phyloP scores from a whole-genome alignment of 2,329 filamentous ascomycete species.

The Ceratocystis destructans region DNA sequence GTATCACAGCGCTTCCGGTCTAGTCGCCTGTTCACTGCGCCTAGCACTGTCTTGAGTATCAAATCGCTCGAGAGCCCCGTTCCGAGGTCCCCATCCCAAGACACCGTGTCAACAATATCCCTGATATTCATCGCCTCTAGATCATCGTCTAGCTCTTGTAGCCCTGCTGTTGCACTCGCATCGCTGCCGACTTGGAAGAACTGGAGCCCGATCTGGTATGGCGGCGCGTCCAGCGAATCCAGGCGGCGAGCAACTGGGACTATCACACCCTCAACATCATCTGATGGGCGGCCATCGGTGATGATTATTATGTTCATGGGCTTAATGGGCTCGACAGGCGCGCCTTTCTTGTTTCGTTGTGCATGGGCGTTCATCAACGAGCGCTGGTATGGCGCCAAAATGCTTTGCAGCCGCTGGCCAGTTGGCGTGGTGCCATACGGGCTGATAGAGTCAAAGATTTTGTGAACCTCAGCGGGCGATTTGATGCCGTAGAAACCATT shows the following conservation, averaged over 20 bases:
- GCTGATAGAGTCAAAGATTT: constrained; percentile 54
- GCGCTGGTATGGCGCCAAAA: constrained; percentile 53
- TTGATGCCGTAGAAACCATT: constrained; percentile 53
- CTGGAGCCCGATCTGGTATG: constrained; percentile 79
- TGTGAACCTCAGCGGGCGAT: constrained; percentile 41
- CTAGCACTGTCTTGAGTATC: constrained; percentile 72
- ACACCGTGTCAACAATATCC: constrained; percentile 87
- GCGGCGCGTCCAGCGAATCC: constrained; percentile 52
- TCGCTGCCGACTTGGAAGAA: constrained; percentile 91
- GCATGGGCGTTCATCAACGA: constrained; percentile 22
- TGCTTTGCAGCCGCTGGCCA: constrained; percentile 53
- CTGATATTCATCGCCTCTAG: constrained; percentile 42
- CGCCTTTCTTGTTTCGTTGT: background rate
- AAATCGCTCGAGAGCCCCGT: constrained; percentile 49
- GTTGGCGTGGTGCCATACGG: constrained; percentile 62
- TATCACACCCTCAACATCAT: constrained; percentile 63
- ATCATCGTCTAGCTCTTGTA: constrained; percentile 63
- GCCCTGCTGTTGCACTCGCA: constrained; percentile 44
- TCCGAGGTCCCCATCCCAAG: constrained; percentile 43
- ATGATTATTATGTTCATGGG: constrained; percentile 87
- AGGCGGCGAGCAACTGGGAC: constrained; percentile 54
- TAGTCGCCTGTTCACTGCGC: constrained; percentile 48
- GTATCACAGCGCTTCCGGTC: constrained; percentile 23
- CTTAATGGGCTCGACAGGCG: constrained; percentile 36
- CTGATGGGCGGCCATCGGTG: constrained; percentile 71